Base-by-base conservation (phyloP, 768 basidiomycete species). In the Boletellus ananas region DNA sequence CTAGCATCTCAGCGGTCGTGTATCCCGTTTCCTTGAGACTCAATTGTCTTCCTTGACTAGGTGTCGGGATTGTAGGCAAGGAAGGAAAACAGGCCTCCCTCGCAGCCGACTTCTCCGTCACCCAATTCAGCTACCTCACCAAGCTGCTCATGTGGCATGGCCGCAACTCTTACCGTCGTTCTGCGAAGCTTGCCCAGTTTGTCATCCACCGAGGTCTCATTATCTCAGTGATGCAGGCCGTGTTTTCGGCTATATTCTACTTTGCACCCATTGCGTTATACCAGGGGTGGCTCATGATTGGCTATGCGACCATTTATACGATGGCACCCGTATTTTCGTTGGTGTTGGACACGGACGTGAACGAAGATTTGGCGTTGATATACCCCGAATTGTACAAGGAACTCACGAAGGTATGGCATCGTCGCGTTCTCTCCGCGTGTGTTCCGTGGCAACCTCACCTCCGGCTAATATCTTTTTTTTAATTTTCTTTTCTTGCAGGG, bases 361-460 rank as follows among this genome's bases (percentile, higher is more conserved):
- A 84, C 65, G 93, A 97, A 67, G 93, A 97, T 70, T 69, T 98
- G 49, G 94, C 96, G 0, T 72, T 98, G 57, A 75, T 96, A 49
- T 99, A 98, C 70, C 96, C 96, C 0, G 96, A 99, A 71, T 69
- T 99, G 53, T 99, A 98, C 71, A 97, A 97, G 71, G 96, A 98
- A 56, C 71, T 98, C 55, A 94, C 91, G 20, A 98, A 98, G 85
- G 94, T 88, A 45, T 43, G 34, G 27, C 13, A 72, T 66, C 21
- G 23, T 31, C 14, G 4, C 11, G 13, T 33, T 20, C 14, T 12
- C 17, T 16, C 35, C 3, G n/a, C 17, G 44, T 45, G 33, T 35
- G 29, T 27, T 52, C 29, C 35, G 52, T 53, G 8, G 10, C 23
- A 29, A 17, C 13, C 29, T 29, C 11, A 9, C 29, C 8, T 29